Percentiles rank a stretch among this genome's conserved stretches.
Conservation (phyloP, 768 basidiomycete genomes). For the Coprinopsis marcescibilis region DNA sequence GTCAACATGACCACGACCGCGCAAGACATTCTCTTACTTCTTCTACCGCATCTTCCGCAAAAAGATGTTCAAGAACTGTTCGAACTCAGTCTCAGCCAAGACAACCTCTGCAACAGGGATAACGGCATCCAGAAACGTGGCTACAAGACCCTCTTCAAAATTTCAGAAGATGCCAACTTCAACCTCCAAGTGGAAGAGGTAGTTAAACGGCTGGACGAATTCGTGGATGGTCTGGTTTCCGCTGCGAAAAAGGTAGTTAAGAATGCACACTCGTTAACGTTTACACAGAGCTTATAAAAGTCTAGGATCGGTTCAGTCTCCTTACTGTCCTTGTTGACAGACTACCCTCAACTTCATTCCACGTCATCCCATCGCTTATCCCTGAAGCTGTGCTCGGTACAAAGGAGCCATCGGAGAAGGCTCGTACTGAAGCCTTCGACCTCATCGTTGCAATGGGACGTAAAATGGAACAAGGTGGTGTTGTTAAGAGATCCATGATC, state of each 20-base stretch:
- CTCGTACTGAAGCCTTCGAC: conserved; percentile 85
- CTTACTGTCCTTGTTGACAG: conserved; percentile 61
- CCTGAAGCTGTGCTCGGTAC: conserved; percentile 94
- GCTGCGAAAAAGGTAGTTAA: conserved; percentile 89
- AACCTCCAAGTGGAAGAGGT: conserved; percentile 49
- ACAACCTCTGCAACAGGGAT: conserved; percentile 71
- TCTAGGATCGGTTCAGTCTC: conserved; percentile 77
- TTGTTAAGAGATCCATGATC: conserved; percentile 69
- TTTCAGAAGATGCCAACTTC: conserved; percentile 62
- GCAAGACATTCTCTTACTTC: conserved; percentile 80
- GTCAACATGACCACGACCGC: conserved; percentile 56
- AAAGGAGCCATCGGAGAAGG: conserved; percentile 94
- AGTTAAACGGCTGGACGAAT: conserved; percentile 59
- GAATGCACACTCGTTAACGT: not conserved
- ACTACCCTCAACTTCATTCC: conserved; percentile 66
- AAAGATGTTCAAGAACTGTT: conserved; percentile 61
- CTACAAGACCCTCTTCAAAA: conserved; percentile 78
- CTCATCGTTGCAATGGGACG: conserved; percentile 85
- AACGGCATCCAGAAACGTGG: conserved; percentile 93
- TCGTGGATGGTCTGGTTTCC: conserved; percentile 59
- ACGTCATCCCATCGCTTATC: conserved; percentile 82
- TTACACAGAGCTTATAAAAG: conserved; percentile 8
- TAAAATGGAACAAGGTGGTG: conserved; percentile 86
- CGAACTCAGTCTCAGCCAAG: conserved; percentile 56
- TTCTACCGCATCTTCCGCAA: conserved; percentile 68